Evolutionary conservation across 2,329 filamentous ascomycete genomes (phyloP), one percentile per base, ranked within the genome.

Genomic region (Pseudomassariella vexata): DNA sequence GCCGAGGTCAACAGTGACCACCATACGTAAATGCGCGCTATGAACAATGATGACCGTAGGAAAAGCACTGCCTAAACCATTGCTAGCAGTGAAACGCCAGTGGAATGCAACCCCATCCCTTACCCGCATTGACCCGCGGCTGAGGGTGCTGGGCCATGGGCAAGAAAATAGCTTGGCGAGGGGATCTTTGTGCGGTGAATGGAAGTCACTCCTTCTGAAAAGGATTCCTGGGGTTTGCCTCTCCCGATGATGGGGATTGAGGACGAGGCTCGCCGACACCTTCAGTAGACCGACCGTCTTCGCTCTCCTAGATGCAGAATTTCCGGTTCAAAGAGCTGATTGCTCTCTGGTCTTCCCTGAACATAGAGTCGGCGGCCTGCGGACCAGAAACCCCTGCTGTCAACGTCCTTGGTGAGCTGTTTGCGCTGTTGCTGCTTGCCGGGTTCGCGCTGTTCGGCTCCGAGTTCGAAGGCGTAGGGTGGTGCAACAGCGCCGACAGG

Each of bases 241-340:
- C n/a, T n/a, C n/a, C n/a, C n/a, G n/a, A n/a, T n/a, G n/a, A n/a
- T n/a, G n/a, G n/a, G n/a, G n/a, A n/a, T n/a, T n/a, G n/a, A n/a
- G n/a, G n/a, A n/a, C n/a, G n/a, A n/a, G n/a, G n/a, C n/a, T n/a
- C n/a, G n/a, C n/a, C n/a, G n/a, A n/a, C n/a, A n/a, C n/a, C n/a
- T n/a, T n/a, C n/a, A n/a, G n/a, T n/a, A n/a, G 31, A 35, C n/a
- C 21, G 21, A 26, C 19, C 15, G 19, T 22, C 14, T 21, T 9
- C 9, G 6, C 18, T 29, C 22, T 34, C 23, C 36, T 49, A 62
- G 20, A 57, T 50, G 43, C 54, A 62, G 45, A 75, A 74, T 45
- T 73, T 73, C 41, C 68, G 64, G 54, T 86, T 76, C 30, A 86
- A 60, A 50, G 83, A 77, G 41, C 76, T 68, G 27, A 85, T 55